phyloP scores from a whole-genome alignment of 768 basidiomycete species.

The Trametes cingulata region DNA sequence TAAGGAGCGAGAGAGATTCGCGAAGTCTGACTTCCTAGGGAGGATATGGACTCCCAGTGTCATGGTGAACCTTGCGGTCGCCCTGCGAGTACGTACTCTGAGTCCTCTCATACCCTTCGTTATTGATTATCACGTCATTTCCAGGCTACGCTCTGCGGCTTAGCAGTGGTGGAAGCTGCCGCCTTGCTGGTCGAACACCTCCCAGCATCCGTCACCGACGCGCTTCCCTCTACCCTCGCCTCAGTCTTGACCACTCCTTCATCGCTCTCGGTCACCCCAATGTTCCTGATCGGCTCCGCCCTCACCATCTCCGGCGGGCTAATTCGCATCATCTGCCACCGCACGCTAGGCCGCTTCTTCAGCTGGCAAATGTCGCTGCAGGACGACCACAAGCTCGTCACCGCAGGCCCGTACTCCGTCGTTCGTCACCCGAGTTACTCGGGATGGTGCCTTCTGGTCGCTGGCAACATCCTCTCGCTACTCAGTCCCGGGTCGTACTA shows the following conservation, averaged over 20 bases:
- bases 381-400: constrained; percentile 18
- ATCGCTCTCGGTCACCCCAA: not conserved
- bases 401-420: constrained; percentile 16
- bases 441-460: constrained; percentile 1
- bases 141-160: constrained; percentile 1
- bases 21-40: constrained; percentile 1
- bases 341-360: constrained; percentile 17
- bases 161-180: not conserved
- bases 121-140: not conserved
- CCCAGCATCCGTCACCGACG: not conserved
- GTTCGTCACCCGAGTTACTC: constrained; percentile 19
- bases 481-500: not conserved
- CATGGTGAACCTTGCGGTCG: not conserved
- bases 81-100: not conserved
- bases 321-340: constrained; percentile 16
- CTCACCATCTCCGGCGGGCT: constrained; percentile 1
- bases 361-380: constrained; percentile 16
- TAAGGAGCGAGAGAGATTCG: constrained; percentile 5
- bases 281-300: constrained; percentile 7
- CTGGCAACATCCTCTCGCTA: constrained; percentile 2
- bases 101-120: not conserved
- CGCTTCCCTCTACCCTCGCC: not conserved
- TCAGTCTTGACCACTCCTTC: not conserved
- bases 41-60: constrained; percentile 5
- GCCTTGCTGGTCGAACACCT: not conserved